Conservation (phyloP, 805 yeast genomes). For the Candida maltosa region DNA sequence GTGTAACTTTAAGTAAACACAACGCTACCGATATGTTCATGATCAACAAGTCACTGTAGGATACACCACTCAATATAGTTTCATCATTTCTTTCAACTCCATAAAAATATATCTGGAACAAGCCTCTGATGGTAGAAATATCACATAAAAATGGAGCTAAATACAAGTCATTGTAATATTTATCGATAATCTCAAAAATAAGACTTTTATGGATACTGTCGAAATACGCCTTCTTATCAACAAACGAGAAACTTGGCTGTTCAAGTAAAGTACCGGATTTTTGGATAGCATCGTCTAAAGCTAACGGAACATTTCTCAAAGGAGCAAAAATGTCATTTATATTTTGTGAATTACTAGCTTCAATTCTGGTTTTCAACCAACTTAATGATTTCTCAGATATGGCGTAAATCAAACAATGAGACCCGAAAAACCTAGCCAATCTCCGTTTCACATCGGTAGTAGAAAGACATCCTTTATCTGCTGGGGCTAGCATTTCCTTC, state of each 20-base stretch:
- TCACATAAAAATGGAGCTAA: constrained; percentile 15
- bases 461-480: constrained; percentile 1
- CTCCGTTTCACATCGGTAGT: constrained; percentile 3
- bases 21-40: constrained; percentile 28
- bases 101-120: constrained; percentile 24
- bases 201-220: constrained; percentile 10
- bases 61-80: constrained; percentile 10
- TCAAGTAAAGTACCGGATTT: constrained; percentile 10
- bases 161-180: constrained; percentile 15
- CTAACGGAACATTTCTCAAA: constrained; percentile 20
- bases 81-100: constrained; percentile 8
- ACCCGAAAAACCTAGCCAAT: constrained; percentile 11
- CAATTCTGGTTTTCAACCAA: constrained; percentile 24
- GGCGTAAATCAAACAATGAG: constrained; percentile 26
- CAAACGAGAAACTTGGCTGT: background rate
- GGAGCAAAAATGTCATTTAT: constrained; percentile 18
- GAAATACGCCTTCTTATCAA: constrained; percentile 7
- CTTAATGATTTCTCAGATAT: constrained; percentile 26
- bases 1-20: constrained; percentile 14
- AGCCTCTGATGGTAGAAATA: constrained; percentile 9
- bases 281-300: constrained; percentile 15
- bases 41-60: constrained; percentile 25
- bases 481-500: constrained; percentile 9
- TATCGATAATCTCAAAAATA: constrained; percentile 22
- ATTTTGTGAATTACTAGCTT: constrained; percentile 9